Evolutionary conservation across 2,329 filamentous ascomycete genomes (phyloP).

Genomic region (Fusarium lateritium): DNA sequence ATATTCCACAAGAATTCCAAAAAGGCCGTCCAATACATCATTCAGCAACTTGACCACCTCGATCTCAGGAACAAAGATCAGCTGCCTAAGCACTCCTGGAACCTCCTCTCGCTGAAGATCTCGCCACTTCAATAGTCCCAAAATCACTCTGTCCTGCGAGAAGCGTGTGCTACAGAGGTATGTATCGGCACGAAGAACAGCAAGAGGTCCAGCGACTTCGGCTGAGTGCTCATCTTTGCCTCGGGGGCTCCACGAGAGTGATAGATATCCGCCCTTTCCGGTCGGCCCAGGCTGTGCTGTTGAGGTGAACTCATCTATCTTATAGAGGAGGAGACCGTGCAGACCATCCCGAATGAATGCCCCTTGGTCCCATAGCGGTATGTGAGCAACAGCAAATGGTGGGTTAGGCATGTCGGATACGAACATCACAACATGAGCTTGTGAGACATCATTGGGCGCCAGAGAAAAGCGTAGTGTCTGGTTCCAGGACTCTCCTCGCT

Average conservation of each 20-base stretch:
- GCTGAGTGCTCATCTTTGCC: slow-evolving; percentile 77
- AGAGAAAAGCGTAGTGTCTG: slow-evolving; percentile 89
- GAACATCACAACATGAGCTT: slow-evolving; percentile 90
- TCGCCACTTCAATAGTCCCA: slow-evolving; percentile 90
- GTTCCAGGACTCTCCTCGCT: slow-evolving; percentile 87
- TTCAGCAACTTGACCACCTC: slow-evolving; percentile 95
- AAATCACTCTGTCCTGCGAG: slow-evolving; percentile 89
- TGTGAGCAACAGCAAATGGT: slow-evolving; percentile 91
- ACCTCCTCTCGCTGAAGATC: slow-evolving; percentile 81
- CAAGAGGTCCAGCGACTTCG: slow-evolving; percentile 84
- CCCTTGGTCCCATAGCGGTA: slow-evolving; percentile 93
- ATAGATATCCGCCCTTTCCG: slow-evolving; percentile 89
- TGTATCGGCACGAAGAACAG: slow-evolving; percentile 83
- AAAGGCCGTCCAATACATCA: slow-evolving; percentile 91
- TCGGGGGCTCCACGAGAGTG: slow-evolving; percentile 82
- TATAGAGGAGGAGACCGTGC: slow-evolving; percentile 87
- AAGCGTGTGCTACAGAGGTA: slow-evolving; percentile 95
- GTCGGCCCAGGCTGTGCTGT: slow-evolving; percentile 71
- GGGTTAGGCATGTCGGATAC: slow-evolving; percentile 88
- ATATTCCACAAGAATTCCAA: slow-evolving; percentile 91
- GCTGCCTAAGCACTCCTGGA: slow-evolving; percentile 80
- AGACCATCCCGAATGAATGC: slow-evolving; percentile 90
- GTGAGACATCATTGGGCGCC: slow-evolving; percentile 82
- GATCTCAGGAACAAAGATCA: slow-evolving; percentile 95
- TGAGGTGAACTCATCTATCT: slow-evolving; percentile 91